phyloP scores from a whole-genome alignment of 805 yeast genomes.

The Wickerhamiella hasegawae region DNA sequence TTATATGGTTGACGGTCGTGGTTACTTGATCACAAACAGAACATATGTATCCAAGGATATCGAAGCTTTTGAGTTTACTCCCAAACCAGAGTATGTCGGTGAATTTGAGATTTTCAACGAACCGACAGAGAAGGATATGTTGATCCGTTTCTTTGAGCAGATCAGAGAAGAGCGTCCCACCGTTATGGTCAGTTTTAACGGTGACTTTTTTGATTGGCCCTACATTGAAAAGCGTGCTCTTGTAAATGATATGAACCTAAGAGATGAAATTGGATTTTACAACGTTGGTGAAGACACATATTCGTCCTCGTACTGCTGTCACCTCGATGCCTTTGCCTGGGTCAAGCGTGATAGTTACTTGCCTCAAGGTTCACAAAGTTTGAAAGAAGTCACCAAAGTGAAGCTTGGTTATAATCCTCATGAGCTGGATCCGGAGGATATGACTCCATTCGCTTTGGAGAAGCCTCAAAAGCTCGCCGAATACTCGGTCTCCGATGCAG shows the following conservation, averaged over 20 bases:
- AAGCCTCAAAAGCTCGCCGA: slow-evolving; percentile 86
- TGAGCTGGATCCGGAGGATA: slow-evolving; percentile 90
- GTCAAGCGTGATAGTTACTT: slow-evolving; percentile 93
- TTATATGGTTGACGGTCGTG: slow-evolving; percentile 97
- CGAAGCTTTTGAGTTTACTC: slow-evolving; percentile 94
- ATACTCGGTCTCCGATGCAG: slow-evolving; percentile 98
- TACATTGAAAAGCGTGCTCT: slow-evolving; percentile 81
- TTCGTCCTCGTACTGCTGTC: slow-evolving; percentile 69
- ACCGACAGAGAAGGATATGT: slow-evolving; percentile 58
- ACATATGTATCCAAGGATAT: slow-evolving; percentile 90
- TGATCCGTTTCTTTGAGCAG: slow-evolving; percentile 75
- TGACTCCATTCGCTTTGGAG: slow-evolving; percentile 96
- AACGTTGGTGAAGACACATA: slow-evolving; percentile 90
- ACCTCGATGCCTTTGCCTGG: slow-evolving; percentile 97
- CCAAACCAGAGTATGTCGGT: slow-evolving; percentile 92
- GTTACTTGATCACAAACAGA: slow-evolving; percentile 82
- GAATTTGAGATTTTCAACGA: slow-evolving; percentile 81
- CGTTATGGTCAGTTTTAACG: slow-evolving; percentile 94
- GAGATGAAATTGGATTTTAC: slow-evolving; percentile 85
- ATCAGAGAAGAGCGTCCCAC: slow-evolving; percentile 80
- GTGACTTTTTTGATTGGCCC: slow-evolving; percentile 99
- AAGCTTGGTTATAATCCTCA: slow-evolving; percentile 93
- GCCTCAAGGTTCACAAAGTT: slow-evolving; percentile 97
- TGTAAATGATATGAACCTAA: slow-evolving; percentile 75
- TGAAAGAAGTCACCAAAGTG: slow-evolving; percentile 92